Conservation (phyloP, 108 stramenopile species). For the Schizochytrium sp. region DNA sequence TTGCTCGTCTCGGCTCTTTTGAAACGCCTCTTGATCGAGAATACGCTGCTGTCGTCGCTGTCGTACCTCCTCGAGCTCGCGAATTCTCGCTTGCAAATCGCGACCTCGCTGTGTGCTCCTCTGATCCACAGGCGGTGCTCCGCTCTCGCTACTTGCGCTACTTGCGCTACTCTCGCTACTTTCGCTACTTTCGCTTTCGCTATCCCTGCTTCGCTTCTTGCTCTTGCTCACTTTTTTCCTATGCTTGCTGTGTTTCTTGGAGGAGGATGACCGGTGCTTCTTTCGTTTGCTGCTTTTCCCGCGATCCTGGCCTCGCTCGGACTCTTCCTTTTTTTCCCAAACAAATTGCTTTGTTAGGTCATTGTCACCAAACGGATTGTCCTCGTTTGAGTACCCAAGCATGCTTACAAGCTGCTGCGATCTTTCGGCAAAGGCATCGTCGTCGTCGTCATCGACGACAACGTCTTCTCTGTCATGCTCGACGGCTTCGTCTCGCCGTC, state of each 20-base stretch:
- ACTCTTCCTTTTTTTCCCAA: slow-evolving; percentile 82
- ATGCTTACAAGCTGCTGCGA: slow-evolving; percentile 1
- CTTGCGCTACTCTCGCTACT: neutral
- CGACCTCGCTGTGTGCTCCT: neutral
- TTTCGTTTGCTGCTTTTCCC: slow-evolving; percentile 21
- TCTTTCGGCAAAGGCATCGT: neutral
- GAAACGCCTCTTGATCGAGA: neutral
- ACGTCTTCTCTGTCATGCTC: neutral
- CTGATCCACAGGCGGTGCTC: neutral
- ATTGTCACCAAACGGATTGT: slow-evolving; percentile 97
- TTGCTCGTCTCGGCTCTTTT: slow-evolving; percentile 41
- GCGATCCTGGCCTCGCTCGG: neutral
- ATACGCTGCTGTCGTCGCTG: slow-evolving; percentile 70
- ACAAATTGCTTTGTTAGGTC: slow-evolving; percentile 84
- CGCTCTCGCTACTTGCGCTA: neutral
- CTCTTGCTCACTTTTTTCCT: neutral
- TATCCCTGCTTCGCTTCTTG: too few relatives aligned
- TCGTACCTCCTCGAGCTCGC: slow-evolving; percentile 90
- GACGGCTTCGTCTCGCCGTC: neutral
- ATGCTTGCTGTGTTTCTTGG: neutral
- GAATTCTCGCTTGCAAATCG: slow-evolving; percentile 48
- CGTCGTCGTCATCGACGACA: neutral
- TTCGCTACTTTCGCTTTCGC: slow-evolving; percentile 1
- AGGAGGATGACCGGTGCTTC: slow-evolving; percentile 7
- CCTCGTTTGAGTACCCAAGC: slow-evolving; percentile 91